Conservation (phyloP, 2,329 filamentous ascomycete species). For the Epichloe baconii region DNA sequence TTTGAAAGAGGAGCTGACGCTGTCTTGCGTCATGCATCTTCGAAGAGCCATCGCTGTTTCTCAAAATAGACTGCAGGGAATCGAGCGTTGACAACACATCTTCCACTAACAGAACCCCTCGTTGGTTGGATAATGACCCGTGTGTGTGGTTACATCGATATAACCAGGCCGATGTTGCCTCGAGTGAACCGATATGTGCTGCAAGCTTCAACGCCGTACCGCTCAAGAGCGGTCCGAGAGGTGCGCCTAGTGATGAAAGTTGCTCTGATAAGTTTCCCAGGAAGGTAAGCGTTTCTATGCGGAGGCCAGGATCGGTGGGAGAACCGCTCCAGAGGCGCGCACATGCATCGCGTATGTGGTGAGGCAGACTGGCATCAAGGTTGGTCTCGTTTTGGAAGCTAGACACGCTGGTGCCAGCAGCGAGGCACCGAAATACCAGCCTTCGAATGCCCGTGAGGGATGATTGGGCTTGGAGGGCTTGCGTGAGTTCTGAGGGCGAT, state of each 20-base stretch:
- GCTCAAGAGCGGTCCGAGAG: constrained; percentile 16
- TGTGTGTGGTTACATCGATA: constrained; percentile 9
- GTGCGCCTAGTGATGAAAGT: constrained; percentile 13
- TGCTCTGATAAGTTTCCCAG: constrained; percentile 28
- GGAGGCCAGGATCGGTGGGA: constrained; percentile 1
- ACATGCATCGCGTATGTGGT: constrained; percentile 13
- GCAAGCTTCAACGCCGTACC: constrained; percentile 19
- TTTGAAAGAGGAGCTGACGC: constrained; percentile 15
- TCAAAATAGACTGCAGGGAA: constrained; percentile 5
- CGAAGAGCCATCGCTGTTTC: background rate
- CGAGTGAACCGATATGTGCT: constrained; percentile 13
- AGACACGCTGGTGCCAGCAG: constrained; percentile 10
- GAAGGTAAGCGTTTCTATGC: constrained; percentile 19
- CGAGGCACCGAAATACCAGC: constrained; percentile 17
- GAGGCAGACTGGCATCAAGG: constrained; percentile 6
- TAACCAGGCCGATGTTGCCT: constrained; percentile 15
- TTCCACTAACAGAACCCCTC: constrained; percentile 2
- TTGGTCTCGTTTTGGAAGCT: constrained; percentile 8
- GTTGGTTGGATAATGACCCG: constrained; percentile 5
- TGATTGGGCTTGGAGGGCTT: constrained; percentile 11
- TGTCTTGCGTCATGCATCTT: background rate
- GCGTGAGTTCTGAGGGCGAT: constrained; percentile 8
- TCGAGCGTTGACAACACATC: constrained; percentile 14
- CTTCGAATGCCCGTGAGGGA: constrained; percentile 18
- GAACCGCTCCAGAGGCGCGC: constrained; percentile 8